phyloP scores from a whole-genome alignment of 2,329 filamentous ascomycete genomes.

The Penicillium paneum region DNA sequence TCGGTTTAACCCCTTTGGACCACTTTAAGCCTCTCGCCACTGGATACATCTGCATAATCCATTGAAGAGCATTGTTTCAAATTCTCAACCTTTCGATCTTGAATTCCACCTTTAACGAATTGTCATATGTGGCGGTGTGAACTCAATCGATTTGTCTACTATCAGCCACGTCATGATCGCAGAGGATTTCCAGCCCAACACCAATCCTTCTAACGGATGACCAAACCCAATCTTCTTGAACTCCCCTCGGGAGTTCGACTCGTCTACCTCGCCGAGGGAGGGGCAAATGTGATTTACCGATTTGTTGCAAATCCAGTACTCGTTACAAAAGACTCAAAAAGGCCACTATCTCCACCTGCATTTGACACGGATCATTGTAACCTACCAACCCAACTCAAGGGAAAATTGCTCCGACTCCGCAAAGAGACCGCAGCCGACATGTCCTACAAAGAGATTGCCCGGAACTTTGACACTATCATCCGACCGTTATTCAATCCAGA shows the following conservation, averaged over 20 bases:
- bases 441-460: conserved; percentile 49
- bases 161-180: conserved; percentile 13
- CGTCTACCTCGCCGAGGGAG: conserved; percentile 62
- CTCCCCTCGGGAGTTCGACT: conserved; percentile 36
- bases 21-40: background rate
- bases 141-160: conserved; percentile 10
- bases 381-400: conserved; percentile 30
- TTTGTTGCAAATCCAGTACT: conserved; percentile 41
- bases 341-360: conserved; percentile 12
- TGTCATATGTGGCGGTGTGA: background rate
- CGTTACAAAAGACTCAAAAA: conserved; percentile 25
- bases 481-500: conserved; percentile 54
- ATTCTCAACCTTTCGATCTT: background rate
- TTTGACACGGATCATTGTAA: conserved; percentile 16
- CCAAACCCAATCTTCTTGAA: conserved; percentile 32
- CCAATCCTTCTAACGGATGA: conserved; percentile 29
- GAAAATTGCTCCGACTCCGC: conserved; percentile 59
- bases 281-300: conserved; percentile 72
- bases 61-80: background rate
- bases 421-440: conserved; percentile 54
- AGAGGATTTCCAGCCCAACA: conserved; percentile 7
- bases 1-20: conserved; percentile 1
- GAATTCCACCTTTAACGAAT: background rate
- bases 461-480: conserved; percentile 44
- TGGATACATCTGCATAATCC: background rate